A percentile compares a stretch with the other conserved stretches of the same genome.
These are phyloP conservation scores for Trapa incisa DNA, from an alignment of 345 rosid genomes.

Conservation along the genomic window DNA sequence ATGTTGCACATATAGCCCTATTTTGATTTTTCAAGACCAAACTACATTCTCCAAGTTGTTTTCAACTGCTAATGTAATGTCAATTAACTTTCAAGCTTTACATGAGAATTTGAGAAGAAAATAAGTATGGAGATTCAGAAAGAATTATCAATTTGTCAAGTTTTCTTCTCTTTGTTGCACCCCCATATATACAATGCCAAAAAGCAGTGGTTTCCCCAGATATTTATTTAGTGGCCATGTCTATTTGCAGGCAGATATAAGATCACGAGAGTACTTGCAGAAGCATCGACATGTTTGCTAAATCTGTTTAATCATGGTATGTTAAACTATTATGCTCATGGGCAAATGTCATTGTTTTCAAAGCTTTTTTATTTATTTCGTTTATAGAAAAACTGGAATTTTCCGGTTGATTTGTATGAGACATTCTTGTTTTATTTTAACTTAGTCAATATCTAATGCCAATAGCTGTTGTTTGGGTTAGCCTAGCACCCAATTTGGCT, in stretches of 20 bases:
- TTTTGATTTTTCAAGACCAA: neutral
- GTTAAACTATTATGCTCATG: neutral
- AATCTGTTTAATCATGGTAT: neutral
- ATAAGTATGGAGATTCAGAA: neutral
- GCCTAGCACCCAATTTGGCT: neutral
- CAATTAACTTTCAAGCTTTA: neutral
- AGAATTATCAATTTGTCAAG: neutral
- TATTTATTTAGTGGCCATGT: neutral
- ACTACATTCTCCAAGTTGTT: neutral
- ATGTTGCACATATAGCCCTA: too few relatives aligned
- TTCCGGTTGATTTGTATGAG: too few relatives aligned
- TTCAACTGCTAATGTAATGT: neutral
- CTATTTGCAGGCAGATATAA: slow-evolving; percentile 56
- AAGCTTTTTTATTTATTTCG: too few relatives aligned
- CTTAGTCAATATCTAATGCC: neutral
- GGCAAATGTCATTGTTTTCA: too few relatives aligned
- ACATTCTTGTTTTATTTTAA: neutral
- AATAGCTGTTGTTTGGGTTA: neutral
- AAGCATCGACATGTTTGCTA: slow-evolving; percentile 13
- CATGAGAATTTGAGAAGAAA: neutral
- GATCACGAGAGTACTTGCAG: slow-evolving; percentile 53
- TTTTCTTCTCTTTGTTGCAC: neutral
- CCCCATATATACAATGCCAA: neutral
- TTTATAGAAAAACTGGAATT: too few relatives aligned
- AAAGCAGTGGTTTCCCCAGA: neutral